These are phyloP conservation scores for Rhodamnia argentea DNA, from an alignment of 345 rosid species.

Conservation along the genomic window DNA sequence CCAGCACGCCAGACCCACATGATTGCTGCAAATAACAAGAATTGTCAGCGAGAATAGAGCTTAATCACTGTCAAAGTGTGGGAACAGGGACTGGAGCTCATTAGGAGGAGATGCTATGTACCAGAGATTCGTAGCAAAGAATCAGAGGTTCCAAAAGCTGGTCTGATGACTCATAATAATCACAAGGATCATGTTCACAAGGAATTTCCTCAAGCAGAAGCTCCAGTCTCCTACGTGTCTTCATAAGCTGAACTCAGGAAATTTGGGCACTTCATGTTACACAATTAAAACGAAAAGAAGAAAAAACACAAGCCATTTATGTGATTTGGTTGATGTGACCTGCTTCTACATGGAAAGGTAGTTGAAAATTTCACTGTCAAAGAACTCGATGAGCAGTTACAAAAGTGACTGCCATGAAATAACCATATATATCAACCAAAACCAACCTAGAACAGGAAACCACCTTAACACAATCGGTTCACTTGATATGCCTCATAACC, in stretches of 20 bases:
- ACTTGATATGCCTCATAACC: background rate
- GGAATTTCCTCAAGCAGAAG: slow-evolving; percentile 92
- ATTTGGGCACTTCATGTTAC: background rate
- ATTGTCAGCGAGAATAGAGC: background rate
- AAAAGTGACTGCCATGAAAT: background rate
- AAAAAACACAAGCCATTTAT: background rate
- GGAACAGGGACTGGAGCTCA: background rate
- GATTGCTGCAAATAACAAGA: slow-evolving; percentile 45
- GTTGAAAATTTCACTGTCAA: background rate
- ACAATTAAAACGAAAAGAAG: background rate
- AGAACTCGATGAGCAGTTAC: background rate
- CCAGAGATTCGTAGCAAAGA: slow-evolving; percentile 83
- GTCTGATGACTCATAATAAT: slow-evolving; percentile 70
- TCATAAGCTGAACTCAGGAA: slow-evolving; percentile 57
- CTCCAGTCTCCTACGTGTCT: slow-evolving; percentile 68
- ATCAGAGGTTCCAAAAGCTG: slow-evolving; percentile 85
- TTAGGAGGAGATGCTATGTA: slow-evolving; percentile 5
- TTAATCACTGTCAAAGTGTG: background rate
- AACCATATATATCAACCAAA: background rate
- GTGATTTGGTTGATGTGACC: background rate
- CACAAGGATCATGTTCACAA: slow-evolving; percentile 68
- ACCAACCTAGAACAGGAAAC: background rate
- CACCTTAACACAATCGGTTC: background rate
- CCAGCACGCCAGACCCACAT: slow-evolving; percentile 76
- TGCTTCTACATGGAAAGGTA: background rate